Conservation (phyloP, 2,329 filamentous ascomycete species). For the Curvularia verruculosa region DNA sequence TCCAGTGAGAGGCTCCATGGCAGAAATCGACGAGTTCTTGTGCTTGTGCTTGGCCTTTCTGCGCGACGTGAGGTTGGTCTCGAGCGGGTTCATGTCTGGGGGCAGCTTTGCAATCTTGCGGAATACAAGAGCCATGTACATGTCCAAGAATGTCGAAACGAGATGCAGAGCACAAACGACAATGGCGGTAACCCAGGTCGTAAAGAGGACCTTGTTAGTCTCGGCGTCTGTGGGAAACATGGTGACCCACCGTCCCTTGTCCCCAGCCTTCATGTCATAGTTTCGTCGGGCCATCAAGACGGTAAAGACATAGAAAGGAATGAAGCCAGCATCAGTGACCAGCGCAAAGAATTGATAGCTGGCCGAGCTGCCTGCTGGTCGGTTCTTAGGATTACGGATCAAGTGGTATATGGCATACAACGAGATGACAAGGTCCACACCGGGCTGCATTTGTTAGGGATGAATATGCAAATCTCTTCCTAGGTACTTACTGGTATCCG, state of each 20-base stretch:
- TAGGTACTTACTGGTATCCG: conserved; percentile 69
- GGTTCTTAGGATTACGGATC: conserved; percentile 68
- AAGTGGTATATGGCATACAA: conserved; percentile 84
- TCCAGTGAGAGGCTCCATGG: conserved; percentile 50
- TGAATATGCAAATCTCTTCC: not conserved
- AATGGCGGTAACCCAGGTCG: conserved; percentile 72
- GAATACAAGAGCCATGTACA: conserved; percentile 81
- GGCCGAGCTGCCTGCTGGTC: conserved; percentile 79
- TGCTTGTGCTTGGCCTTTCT: conserved; percentile 70
- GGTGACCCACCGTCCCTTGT: conserved; percentile 68
- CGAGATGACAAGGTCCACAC: conserved; percentile 73
- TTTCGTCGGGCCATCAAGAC: conserved; percentile 61
- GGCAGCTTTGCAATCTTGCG: conserved; percentile 80
- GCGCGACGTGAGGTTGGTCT: conserved; percentile 80
- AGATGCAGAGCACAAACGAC: conserved; percentile 71
- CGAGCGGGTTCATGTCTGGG: conserved; percentile 93
- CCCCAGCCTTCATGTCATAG: conserved; percentile 54
- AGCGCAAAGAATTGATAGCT: conserved; percentile 88
- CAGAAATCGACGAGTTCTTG: conserved; percentile 64
- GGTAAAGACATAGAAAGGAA: conserved; percentile 68
- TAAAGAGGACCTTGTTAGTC: conserved; percentile 66
- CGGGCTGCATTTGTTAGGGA: conserved; percentile 63
- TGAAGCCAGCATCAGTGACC: conserved; percentile 70
- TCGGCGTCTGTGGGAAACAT: conserved; percentile 64
- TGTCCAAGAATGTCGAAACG: conserved; percentile 70